Conservation (phyloP, 2,329 filamentous ascomycete species). For the Coniochaeta ligniaria region DNA sequence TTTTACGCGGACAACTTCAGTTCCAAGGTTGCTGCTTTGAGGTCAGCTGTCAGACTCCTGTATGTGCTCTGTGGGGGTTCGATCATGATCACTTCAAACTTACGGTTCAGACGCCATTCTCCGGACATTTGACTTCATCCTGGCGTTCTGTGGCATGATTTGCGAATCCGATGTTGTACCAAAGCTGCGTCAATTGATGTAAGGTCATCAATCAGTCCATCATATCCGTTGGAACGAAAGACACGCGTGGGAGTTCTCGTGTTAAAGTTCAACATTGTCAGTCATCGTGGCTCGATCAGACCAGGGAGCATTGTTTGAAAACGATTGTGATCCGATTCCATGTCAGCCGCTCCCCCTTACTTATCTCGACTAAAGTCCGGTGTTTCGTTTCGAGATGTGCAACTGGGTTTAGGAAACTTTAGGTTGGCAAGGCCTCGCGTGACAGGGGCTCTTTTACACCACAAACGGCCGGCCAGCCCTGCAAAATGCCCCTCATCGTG, state of each 20-base stretch:
- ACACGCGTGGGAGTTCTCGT: not conserved
- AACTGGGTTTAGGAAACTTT: not conserved
- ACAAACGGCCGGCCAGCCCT: not conserved
- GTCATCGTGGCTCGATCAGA: not conserved
- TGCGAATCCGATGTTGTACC: not conserved
- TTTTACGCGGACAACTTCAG: constrained; percentile 18
- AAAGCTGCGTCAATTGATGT: not conserved
- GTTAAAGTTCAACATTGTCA: not conserved
- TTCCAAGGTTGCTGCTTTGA: constrained; percentile 9
- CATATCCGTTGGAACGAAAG: not conserved
- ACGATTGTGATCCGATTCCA: not conserved
- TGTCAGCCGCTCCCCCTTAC: not conserved
- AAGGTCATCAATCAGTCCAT: not conserved
- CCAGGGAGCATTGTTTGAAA: too few species aligned
- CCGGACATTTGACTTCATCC: not conserved
- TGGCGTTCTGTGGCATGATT: not conserved
- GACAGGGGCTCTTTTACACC: not conserved
- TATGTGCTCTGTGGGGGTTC: not conserved
- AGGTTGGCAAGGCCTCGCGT: not conserved
- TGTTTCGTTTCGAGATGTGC: constrained; percentile 3
- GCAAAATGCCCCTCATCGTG: not conserved
- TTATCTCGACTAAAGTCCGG: constrained; percentile 1
- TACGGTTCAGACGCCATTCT: not conserved
- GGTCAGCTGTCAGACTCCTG: not conserved
- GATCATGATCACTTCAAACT: not conserved